Evolutionary conservation across 768 basidiomycete species (phyloP).

Genomic region (Pleurotus djamor): DNA sequence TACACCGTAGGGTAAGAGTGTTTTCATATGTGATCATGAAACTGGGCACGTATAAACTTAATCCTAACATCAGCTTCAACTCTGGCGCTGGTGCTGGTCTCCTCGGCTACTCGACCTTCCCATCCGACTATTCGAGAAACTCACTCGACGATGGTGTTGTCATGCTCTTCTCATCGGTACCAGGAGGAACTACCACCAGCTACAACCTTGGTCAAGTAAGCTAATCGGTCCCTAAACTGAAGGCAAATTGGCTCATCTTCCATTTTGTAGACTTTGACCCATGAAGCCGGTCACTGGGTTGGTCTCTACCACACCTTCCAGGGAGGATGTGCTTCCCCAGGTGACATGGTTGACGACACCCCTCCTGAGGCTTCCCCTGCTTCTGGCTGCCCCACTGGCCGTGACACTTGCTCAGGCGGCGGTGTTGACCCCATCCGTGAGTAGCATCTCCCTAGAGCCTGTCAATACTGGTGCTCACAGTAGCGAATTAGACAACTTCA

Average conservation of each 20-base stretch:
- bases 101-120: conserved; percentile 56
- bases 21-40: background rate
- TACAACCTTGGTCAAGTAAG: conserved; percentile 42
- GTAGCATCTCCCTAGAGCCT: conserved; percentile 8
- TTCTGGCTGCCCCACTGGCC: conserved; percentile 35
- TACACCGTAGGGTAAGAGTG: conserved; percentile 45
- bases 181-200: conserved; percentile 36
- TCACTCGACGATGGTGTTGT: conserved; percentile 50
- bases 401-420: conserved; percentile 32
- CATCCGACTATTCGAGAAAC: conserved; percentile 32
- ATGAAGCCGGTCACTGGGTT: conserved; percentile 63
- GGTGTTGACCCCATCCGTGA: conserved; percentile 45
- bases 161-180: conserved; percentile 37
- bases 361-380: conserved; percentile 43
- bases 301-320: conserved; percentile 62
- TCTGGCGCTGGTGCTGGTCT: conserved; percentile 38
- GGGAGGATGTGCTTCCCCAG: conserved; percentile 37
- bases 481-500: conserved; percentile 38
- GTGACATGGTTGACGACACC: conserved; percentile 44
- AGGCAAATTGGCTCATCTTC: no score
- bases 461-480: background rate
- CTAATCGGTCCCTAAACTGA: no score
- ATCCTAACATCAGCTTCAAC: conserved; percentile 32
- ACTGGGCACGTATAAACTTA: no score
- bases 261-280: conserved; percentile 38